These are phyloP conservation scores for Fusarium camptoceras DNA, from an alignment of 2,329 filamentous ascomycete genomes.

Conservation along the genomic window DNA sequence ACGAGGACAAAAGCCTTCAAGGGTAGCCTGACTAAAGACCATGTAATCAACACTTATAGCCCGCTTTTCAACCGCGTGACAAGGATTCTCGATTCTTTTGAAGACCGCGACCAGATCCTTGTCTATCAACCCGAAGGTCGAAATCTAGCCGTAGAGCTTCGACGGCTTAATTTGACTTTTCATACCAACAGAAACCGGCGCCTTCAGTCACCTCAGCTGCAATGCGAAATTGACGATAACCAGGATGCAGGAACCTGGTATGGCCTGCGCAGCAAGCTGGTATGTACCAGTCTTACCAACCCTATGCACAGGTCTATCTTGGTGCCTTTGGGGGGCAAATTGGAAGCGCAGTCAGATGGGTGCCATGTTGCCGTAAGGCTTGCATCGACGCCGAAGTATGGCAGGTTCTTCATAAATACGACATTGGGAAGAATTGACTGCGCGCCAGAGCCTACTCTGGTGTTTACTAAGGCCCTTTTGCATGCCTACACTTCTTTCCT, in stretches of 20 bases:
- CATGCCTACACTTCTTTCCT: constrained; percentile 71
- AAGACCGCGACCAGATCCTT: constrained; percentile 30
- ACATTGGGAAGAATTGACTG: constrained; percentile 67
- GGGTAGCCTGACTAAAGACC: constrained; percentile 7
- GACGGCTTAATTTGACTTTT: constrained; percentile 65
- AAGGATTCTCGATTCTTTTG: constrained; percentile 38
- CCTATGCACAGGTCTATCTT: constrained; percentile 62
- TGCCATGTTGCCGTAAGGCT: constrained; percentile 46
- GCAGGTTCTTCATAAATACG: constrained; percentile 64
- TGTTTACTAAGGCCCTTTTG: constrained; percentile 67
- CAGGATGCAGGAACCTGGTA: constrained; percentile 72
- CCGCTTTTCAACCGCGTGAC: constrained; percentile 37
- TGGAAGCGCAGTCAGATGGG: constrained; percentile 19
- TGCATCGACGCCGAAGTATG: constrained; percentile 54
- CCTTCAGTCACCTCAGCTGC: constrained; percentile 63
- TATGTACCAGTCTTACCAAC: constrained; percentile 62
- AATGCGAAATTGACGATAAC: constrained; percentile 62
- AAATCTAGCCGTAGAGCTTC: constrained; percentile 60
- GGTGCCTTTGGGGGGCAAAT: constrained; percentile 62
- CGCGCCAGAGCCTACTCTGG: constrained; percentile 64
- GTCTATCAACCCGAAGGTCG: constrained; percentile 38
- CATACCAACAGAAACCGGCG: constrained; percentile 56
- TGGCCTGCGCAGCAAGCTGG: constrained; percentile 69
- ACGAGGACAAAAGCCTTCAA: background rate
- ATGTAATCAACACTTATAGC: constrained; percentile 39